Base-by-base conservation (phyloP, 179 eudicot genomes). In the Dionaea muscipula region DNA sequence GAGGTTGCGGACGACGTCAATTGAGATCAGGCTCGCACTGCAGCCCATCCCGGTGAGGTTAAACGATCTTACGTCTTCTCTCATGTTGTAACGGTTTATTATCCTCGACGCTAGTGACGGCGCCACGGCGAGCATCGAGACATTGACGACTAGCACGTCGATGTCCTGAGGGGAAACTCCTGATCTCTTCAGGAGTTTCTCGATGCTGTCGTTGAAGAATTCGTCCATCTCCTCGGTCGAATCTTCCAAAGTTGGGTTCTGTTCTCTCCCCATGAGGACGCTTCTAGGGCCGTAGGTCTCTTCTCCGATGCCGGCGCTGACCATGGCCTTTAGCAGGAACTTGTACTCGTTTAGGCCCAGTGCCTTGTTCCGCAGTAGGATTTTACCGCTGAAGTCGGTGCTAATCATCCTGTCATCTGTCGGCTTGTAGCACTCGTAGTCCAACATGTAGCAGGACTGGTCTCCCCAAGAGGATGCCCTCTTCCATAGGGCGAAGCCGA, bases 1-100 rank as follows among this genome's bases (percentile, higher is more conserved):
- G 6, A 80, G 55, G 47, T 62, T 86, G 39, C 79, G 84, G 1
- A 79, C 86, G 0, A 74, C 37, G 43, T 81, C 76, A 1, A 84
- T 51, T 0, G 98, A 76, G 10, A 91, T 75, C 11, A 84, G 62
- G 72, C 98, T 82, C 0, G 98, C 98, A 56, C 95, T 86, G 52
- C 98, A 91, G 0, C 98, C 98, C 98, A 91, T 91, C 5, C 98
- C 95, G 1, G 88, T 68, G 58, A 91, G 72, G 26, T 86, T 91
- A 59, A 84, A 91, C 0, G 61, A 60, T 70, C 87, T 91, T 14
- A 84, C 33, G 50, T 91, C 84, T 17, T 80, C 85, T 47, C 95
- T 78, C 84, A 86, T 59, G 44, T 80, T 87, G 72, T 82, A 91
- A 6, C 19, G 62, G 15, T 84, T 80, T 18, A 91, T 72, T 18